A percentile compares a stretch with the other conserved stretches of the same genome.
phyloP scores from a whole-genome alignment of 768 basidiomycete genomes.

The Suillus subalutaceus region DNA sequence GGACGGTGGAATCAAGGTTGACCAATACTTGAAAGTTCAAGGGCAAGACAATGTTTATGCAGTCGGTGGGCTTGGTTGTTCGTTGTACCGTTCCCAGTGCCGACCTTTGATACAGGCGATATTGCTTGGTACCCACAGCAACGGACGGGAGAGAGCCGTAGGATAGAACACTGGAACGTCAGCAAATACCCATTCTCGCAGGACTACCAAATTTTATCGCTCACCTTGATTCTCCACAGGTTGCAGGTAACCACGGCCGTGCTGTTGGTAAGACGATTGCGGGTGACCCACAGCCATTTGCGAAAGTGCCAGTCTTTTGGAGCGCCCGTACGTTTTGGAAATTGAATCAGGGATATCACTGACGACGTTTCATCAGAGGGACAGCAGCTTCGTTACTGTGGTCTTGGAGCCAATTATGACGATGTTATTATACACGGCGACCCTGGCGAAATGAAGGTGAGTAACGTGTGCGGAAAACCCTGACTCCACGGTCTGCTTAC shows the following conservation, averaged over 20 bases:
- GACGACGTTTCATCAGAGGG: slow-evolving; percentile 55
- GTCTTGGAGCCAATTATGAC: slow-evolving; percentile 70
- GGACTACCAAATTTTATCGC: neutral
- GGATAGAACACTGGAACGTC: slow-evolving; percentile 94
- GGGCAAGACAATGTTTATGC: slow-evolving; percentile 62
- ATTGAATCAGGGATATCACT: slow-evolving; percentile 5
- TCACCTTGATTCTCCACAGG: slow-evolving; percentile 39
- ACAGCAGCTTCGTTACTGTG: slow-evolving; percentile 85
- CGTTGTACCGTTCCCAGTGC: slow-evolving; percentile 1
- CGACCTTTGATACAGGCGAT: slow-evolving; percentile 51
- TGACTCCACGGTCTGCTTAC: neutral
- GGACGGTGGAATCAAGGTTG: slow-evolving; percentile 78
- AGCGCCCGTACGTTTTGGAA: slow-evolving; percentile 66
- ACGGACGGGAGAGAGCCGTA: slow-evolving; percentile 47
- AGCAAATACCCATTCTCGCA: slow-evolving; percentile 18
- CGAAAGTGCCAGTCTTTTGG: slow-evolving; percentile 88
- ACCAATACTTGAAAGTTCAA: slow-evolving; percentile 68
- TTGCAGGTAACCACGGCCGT: slow-evolving; percentile 86
- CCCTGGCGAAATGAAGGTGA: slow-evolving; percentile 75
- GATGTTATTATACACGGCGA: slow-evolving; percentile 80
- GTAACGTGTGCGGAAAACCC: slow-evolving; percentile 10
- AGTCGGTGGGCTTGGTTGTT: slow-evolving; percentile 47
- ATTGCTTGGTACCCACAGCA: slow-evolving; percentile 79
- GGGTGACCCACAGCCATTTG: slow-evolving; percentile 62
- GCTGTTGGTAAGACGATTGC: slow-evolving; percentile 81